Percentiles rank a stretch among this genome's conserved stretches.
phyloP scores from a whole-genome alignment of 108 stramenopile genomes.

The Pseudonitzschia multistriata region DNA sequence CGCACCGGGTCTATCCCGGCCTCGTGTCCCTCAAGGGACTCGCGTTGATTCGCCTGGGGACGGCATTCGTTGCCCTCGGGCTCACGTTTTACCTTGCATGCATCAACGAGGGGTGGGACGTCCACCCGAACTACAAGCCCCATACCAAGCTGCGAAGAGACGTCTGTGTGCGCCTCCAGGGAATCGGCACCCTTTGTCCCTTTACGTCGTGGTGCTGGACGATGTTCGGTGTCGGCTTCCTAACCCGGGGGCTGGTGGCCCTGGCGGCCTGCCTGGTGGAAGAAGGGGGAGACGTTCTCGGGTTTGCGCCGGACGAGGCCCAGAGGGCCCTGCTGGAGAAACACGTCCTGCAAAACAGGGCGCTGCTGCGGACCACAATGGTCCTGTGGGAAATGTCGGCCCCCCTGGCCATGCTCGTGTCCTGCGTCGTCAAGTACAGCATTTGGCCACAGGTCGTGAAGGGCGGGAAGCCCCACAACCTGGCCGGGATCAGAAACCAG shows the following conservation, averaged over 20 bases:
- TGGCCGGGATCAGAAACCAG: slow-evolving; percentile 44
- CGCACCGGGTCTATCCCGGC: slow-evolving; percentile 47
- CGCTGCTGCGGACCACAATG: slow-evolving; percentile 53
- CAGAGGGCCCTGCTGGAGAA: background rate
- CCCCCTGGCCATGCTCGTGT: slow-evolving; percentile 62
- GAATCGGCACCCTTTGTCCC: slow-evolving; percentile 47
- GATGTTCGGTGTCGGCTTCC: slow-evolving; percentile 58
- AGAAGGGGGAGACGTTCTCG: background rate
- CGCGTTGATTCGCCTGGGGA: slow-evolving; percentile 43
- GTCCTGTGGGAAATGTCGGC: slow-evolving; percentile 64
- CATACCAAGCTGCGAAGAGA: slow-evolving; percentile 24
- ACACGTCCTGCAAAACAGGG: slow-evolving; percentile 10
- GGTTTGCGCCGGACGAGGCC: background rate
- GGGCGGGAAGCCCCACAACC: slow-evolving; percentile 31
- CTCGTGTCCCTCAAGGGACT: slow-evolving; percentile 41
- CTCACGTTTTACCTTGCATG: slow-evolving; percentile 30
- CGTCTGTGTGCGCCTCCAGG: slow-evolving; percentile 9
- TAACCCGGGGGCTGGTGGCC: slow-evolving; percentile 51
- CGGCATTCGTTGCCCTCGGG: slow-evolving; percentile 40
- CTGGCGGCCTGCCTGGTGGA: slow-evolving; percentile 1
- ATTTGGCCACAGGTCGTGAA: slow-evolving; percentile 64
- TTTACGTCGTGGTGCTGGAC: slow-evolving; percentile 79
- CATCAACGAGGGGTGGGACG: slow-evolving; percentile 17
- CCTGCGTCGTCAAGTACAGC: slow-evolving; percentile 55
- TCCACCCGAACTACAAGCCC: slow-evolving; percentile 26